phyloP scores from a whole-genome alignment of 805 yeast species.

The Komagataella phaffii region DNA sequence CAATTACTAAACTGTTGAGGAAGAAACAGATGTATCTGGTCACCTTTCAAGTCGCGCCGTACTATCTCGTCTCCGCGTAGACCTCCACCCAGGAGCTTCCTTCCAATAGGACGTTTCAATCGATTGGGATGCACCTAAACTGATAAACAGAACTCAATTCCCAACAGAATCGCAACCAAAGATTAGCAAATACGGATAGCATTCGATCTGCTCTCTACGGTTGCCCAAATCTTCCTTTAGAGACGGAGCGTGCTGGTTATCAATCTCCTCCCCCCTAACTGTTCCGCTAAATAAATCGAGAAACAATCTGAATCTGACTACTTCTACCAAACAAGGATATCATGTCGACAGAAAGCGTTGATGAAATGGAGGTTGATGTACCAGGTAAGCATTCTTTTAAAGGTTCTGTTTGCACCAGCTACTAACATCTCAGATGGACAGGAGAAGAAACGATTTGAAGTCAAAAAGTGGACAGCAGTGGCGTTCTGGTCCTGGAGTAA shows the following conservation, averaged over 20 bases:
- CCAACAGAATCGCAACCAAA: neutral
- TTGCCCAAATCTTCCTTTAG: neutral
- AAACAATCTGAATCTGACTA: neutral
- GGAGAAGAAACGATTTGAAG: slow-evolving; percentile 69
- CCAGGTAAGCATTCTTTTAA: slow-evolving; percentile 8
- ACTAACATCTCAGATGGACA: slow-evolving; percentile 9
- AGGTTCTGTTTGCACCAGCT: neutral
- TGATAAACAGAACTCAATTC: neutral
- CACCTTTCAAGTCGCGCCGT: neutral
- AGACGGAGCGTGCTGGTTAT: neutral
- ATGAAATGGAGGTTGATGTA: slow-evolving; percentile 12
- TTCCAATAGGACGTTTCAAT: neutral
- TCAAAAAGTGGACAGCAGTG: slow-evolving; percentile 97
- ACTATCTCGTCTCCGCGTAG: too few relatives aligned
- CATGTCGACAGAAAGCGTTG: slow-evolving; percentile 3
- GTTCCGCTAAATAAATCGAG: neutral
- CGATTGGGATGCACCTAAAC: too few relatives aligned
- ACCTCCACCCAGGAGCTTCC: neutral
- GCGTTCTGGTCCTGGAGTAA: slow-evolving; percentile 99
- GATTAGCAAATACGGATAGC: neutral
- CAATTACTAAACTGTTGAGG: neutral
- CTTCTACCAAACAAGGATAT: neutral
- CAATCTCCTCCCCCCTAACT: too few relatives aligned
- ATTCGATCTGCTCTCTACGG: too few relatives aligned
- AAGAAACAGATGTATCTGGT: too few relatives aligned